Base-by-base conservation (phyloP, 2,329 filamentous ascomycete species). In the Xylariales sp. region DNA sequence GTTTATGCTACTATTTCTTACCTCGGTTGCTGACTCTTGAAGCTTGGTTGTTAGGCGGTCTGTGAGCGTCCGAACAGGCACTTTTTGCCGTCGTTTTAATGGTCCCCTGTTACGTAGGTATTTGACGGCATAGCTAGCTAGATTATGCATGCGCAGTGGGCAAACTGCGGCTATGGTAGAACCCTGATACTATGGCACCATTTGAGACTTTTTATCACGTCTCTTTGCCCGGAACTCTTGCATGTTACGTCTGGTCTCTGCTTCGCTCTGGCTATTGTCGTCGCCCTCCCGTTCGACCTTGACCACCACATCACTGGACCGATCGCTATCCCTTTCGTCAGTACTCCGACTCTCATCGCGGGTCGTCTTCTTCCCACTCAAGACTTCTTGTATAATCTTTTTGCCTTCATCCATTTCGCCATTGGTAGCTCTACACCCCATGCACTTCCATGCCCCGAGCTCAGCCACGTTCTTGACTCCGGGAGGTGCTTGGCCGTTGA, bases 401-500 rank as follows among this genome's bases (percentile, higher is more conserved):
- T 89, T 88, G 8, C 89, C 88, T 78, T 95, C 92, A 69, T 91
- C 92, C 74, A 93, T 88, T 75, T 92, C 88, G 0, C 95, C 95
- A 77, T 99, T 99, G 82, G 87, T 86, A 1, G 89, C 84, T 9
- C 91, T 90, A 76, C 96, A 99, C n/a, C 88, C 88, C 78, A 93
- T 91, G 79, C 96, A 99, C 68, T 90, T 89, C 96, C 96, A 99
- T 69, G 85, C 85, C 1, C 95, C 96, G 0, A 99, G 76, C 59
- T 97, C 94, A 46, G 92, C 89, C 1, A 95, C 81, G 0, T 85
- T 88, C 73, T 89, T 91, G 0, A 92, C 90, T 0, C 96, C 96
- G 0, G 96, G 95, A 1, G 96, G 94, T 3, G 96, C 96, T 78
- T 97, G 96, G 0, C 97, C 96, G 77, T 99, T 99, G 55, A 99